A percentile compares a stretch with the other conserved stretches of the same genome.
phyloP scores from a whole-genome alignment of 306 rosid genomes.

The Corylus heterophylla region DNA sequence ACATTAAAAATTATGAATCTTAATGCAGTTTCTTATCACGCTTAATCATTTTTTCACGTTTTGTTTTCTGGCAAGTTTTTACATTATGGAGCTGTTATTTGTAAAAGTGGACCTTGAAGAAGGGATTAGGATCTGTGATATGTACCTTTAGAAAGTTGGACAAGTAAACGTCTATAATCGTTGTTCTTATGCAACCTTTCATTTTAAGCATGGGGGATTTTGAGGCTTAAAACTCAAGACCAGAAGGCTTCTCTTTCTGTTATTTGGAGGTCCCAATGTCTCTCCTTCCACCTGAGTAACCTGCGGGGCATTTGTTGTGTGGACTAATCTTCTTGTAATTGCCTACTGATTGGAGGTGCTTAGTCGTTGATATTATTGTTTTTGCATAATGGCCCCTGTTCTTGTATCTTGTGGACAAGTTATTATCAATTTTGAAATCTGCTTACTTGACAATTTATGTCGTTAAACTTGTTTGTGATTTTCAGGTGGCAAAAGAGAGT shows the following conservation, averaged over 20 bases:
- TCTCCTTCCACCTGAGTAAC: neutral
- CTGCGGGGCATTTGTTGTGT: neutral
- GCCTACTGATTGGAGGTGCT: neutral
- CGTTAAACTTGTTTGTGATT: conserved; percentile 25
- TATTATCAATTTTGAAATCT: conserved; percentile 7
- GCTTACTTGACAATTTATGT: conserved; percentile 9
- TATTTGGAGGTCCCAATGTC: neutral
- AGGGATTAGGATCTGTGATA: neutral
- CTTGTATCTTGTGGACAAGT: conserved; percentile 15
- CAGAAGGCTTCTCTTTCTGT: neutral
- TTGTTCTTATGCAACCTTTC: neutral
- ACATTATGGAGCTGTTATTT: neutral
- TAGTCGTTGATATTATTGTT: neutral
- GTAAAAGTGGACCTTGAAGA: neutral
- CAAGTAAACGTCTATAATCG: neutral
- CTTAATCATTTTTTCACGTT: neutral
- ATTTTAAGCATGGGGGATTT: neutral
- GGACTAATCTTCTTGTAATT: neutral
- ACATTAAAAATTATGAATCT: neutral
- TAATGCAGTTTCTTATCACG: neutral
- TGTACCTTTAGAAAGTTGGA: neutral
- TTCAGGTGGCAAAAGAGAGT: conserved; percentile 97
- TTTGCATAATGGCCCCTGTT: neutral
- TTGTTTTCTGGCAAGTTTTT: neutral
- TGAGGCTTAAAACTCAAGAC: neutral